These are phyloP conservation scores for Colletotrichum aenigma DNA, from an alignment of 2,329 filamentous ascomycete genomes.

Conservation along the genomic window DNA sequence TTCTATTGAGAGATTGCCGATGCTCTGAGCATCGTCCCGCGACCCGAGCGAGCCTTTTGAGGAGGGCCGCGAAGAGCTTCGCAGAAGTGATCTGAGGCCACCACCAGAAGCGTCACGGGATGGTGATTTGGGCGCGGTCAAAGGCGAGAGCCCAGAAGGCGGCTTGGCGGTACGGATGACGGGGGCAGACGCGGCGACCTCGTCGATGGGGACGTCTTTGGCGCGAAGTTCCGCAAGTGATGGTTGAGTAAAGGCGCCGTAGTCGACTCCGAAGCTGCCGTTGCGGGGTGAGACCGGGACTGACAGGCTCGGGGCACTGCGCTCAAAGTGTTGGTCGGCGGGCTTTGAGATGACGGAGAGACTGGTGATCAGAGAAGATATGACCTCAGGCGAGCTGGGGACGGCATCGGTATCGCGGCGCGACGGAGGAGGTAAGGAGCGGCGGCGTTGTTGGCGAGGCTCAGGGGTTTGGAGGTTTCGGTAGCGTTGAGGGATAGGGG, in stretches of 20 bases:
- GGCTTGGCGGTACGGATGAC: constrained; percentile 83
- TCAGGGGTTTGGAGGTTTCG: constrained; percentile 20
- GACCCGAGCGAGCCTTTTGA: constrained; percentile 62
- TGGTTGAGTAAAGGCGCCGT: constrained; percentile 66
- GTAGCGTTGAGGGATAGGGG: constrained; percentile 23
- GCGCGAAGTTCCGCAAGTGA: constrained; percentile 53
- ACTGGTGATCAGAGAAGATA: constrained; percentile 72
- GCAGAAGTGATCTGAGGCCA: constrained; percentile 65
- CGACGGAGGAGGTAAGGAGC: constrained; percentile 20
- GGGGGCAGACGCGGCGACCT: constrained; percentile 68
- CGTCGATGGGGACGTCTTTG: constrained; percentile 56
- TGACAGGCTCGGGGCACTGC: constrained; percentile 41
- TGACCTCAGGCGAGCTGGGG: constrained; percentile 70
- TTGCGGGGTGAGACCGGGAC: constrained; percentile 41
- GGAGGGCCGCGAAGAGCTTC: constrained; percentile 62
- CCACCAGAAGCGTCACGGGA: constrained; percentile 49
- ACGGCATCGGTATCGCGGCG: constrained; percentile 31
- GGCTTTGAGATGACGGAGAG: constrained; percentile 72
- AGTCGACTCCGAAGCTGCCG: constrained; percentile 74
- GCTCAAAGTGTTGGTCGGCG: constrained; percentile 73
- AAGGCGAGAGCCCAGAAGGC: constrained; percentile 74
- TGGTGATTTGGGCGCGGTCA: constrained; percentile 67
- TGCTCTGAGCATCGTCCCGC: constrained; percentile 62
- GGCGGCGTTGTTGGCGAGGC: constrained; percentile 3
- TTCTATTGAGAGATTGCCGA: constrained; percentile 69